These are phyloP conservation scores for Comarum palustre DNA, from an alignment of 306 rosid species.

Conservation along the genomic window DNA sequence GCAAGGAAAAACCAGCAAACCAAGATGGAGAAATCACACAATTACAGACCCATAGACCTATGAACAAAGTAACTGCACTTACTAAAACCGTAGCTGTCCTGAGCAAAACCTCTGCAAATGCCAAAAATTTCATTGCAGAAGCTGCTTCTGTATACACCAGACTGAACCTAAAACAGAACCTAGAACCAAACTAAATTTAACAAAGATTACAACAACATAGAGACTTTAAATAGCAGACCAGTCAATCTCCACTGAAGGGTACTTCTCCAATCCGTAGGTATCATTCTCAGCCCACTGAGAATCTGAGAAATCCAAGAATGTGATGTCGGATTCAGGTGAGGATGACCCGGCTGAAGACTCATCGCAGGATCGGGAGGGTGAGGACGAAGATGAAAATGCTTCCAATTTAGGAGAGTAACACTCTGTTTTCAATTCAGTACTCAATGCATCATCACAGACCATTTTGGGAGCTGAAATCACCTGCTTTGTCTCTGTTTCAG, in stretches of 20 bases:
- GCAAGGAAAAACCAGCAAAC: constrained; percentile 57
- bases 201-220: neutral
- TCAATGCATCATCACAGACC: constrained; percentile 13
- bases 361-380: constrained; percentile 30
- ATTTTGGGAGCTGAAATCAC: constrained; percentile 20
- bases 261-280: constrained; percentile 65
- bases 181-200: constrained; percentile 6
- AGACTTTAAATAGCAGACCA: constrained; percentile 62
- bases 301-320: constrained; percentile 54
- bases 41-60: neutral
- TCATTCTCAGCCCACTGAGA: constrained; percentile 44
- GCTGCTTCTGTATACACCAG: constrained; percentile 29
- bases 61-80: constrained; percentile 7
- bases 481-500: constrained; percentile 38
- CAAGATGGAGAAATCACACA: constrained; percentile 23
- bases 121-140: constrained; percentile 72
- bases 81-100: constrained; percentile 18
- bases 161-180: constrained; percentile 20
- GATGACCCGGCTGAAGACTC: constrained; percentile 47
- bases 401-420: constrained; percentile 32
- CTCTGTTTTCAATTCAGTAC: constrained; percentile 20
- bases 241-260: constrained; percentile 84
- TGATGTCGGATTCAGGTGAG: constrained; percentile 61
- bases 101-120: constrained; percentile 58
- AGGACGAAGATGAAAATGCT: constrained; percentile 24